A percentile compares a stretch with the other conserved stretches of the same genome.
Evolutionary conservation across 169 alveolate species (phyloP).

Genomic region (Neospora caninum): DNA sequence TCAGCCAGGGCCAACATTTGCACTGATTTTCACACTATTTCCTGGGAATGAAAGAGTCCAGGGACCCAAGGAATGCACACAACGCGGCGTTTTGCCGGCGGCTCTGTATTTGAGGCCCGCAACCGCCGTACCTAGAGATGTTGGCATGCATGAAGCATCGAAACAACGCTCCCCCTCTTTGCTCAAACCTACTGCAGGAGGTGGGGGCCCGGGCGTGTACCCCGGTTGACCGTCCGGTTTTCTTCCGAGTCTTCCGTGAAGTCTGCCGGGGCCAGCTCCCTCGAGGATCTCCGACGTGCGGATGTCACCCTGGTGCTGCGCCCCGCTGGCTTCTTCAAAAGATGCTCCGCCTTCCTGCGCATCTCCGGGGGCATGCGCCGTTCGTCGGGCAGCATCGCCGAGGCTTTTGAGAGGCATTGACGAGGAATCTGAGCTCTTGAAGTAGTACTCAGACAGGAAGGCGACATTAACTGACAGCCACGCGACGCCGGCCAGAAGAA

Average conservation of each 20-base stretch:
- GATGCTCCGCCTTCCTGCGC: not conserved
- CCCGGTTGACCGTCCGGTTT: slow-evolving; percentile 59
- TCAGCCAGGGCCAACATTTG: too few species aligned
- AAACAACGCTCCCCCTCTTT: not conserved
- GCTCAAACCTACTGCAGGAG: slow-evolving; percentile 32
- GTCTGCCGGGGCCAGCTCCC: not conserved
- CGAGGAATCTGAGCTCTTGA: too few species aligned
- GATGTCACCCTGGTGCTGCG: not conserved
- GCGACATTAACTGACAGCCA: slow-evolving; percentile 16
- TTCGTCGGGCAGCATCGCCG: too few species aligned
- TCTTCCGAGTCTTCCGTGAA: slow-evolving; percentile 64
- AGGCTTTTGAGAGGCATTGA: too few species aligned
- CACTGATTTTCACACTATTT: too few species aligned
- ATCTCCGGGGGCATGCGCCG: too few species aligned
- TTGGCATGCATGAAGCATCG: too few species aligned
- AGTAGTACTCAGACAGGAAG: not conserved
- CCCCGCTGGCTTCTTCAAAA: not conserved
- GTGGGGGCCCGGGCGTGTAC: slow-evolving; percentile 51
- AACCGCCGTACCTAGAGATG: too few species aligned
- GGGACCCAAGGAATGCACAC: too few species aligned
- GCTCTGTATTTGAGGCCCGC: too few species aligned
- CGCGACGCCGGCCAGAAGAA: not conserved
- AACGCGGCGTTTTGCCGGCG: too few species aligned
- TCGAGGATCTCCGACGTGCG: not conserved
- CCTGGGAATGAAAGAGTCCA: too few species aligned